These are phyloP conservation scores for Globisporangium nagaii DNA, from an alignment of 352 stramenopile genomes.

Conservation along the genomic window DNA sequence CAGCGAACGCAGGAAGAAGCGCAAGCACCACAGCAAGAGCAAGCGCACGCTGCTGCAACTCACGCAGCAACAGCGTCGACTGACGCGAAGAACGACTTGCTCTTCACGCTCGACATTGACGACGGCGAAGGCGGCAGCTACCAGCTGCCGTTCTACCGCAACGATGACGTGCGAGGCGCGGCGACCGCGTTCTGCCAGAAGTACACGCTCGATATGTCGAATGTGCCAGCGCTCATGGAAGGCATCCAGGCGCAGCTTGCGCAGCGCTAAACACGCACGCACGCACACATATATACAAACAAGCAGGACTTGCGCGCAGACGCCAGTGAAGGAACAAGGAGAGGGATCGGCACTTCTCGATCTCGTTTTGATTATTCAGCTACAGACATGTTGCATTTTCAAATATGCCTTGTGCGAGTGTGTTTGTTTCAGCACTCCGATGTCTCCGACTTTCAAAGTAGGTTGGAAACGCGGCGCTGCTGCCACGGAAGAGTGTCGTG, in stretches of 20 bases:
- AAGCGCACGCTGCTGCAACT: background rate
- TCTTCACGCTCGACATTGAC: conserved; percentile 74
- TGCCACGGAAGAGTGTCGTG: no score
- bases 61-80: conserved; percentile 5
- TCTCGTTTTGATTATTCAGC: conserved; percentile 1
- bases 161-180: conserved; percentile 41
- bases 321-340: background rate
- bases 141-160: conserved; percentile 39
- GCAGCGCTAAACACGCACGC: conserved; percentile 15
- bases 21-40: conserved; percentile 7
- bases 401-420: no score
- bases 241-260: conserved; percentile 45
- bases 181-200: conserved; percentile 53
- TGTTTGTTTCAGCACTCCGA: no score
- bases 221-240: conserved; percentile 52
- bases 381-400: background rate
- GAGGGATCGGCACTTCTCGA: background rate
- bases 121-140: conserved; percentile 39
- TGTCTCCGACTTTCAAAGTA: no score
- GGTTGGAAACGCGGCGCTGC: no score
- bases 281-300: background rate
- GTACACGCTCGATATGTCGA: conserved; percentile 45
- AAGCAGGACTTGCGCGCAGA: background rate
- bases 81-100: conserved; percentile 20
- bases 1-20: conserved; percentile 12